These are phyloP conservation scores for Pisolithus microcarpus DNA, from an alignment of 768 basidiomycete species.

Conservation along the genomic window DNA sequence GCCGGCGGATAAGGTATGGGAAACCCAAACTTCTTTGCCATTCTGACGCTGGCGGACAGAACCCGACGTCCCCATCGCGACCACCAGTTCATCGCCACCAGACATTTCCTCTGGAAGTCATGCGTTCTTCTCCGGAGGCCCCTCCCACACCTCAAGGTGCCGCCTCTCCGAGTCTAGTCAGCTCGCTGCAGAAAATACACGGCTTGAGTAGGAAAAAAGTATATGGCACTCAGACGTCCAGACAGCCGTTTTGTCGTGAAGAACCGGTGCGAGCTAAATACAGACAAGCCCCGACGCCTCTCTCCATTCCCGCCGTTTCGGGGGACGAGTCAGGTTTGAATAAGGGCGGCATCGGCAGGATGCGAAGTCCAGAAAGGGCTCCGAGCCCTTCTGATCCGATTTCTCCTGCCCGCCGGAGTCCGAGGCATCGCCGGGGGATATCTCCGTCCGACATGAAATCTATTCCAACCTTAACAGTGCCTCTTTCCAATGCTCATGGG, in stretches of 20 bases:
- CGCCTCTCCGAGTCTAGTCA: constrained; percentile 46
- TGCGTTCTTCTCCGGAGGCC: constrained; percentile 15
- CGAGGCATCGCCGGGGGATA: constrained; percentile 7
- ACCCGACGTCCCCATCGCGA: constrained; percentile 1
- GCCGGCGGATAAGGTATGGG: constrained; percentile 11
- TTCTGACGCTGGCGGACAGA: constrained; percentile 8
- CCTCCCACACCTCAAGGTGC: constrained; percentile 14
- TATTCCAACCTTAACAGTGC: constrained; percentile 19
- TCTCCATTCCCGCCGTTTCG: constrained; percentile 24
- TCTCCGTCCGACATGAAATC: constrained; percentile 16
- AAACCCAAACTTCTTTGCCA: neutral
- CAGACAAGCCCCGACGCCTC: constrained; percentile 24
- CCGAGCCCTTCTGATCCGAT: constrained; percentile 12
- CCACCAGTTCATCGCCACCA: constrained; percentile 23
- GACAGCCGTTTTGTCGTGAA: constrained; percentile 49
- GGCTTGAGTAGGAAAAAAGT: constrained; percentile 66
- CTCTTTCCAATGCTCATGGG: constrained; percentile 13
- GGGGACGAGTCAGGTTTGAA: constrained; percentile 15
- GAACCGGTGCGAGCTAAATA: constrained; percentile 35
- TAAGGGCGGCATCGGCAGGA: constrained; percentile 20
- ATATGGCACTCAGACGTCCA: constrained; percentile 44
- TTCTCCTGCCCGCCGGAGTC: constrained; percentile 31
- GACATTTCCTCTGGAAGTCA: constrained; percentile 23
- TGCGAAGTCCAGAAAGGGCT: constrained; percentile 16
- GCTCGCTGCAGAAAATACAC: constrained; percentile 57